Conservation (phyloP, 768 basidiomycete species). For the Termitomyces sp. region DNA sequence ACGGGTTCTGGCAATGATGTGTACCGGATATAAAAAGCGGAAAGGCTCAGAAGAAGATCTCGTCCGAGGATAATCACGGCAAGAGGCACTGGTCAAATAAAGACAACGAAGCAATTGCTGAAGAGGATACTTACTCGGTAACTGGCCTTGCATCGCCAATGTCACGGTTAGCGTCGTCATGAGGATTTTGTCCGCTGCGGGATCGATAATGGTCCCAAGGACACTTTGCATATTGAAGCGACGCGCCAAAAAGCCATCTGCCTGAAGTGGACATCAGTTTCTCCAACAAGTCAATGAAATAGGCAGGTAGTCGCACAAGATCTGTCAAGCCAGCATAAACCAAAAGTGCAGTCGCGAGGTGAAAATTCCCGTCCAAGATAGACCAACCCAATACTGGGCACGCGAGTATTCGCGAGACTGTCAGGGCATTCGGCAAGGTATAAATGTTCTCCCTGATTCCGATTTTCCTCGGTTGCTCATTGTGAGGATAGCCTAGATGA, state of each 20-base stretch:
- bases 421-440: conserved; percentile 89
- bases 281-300: conserved; percentile 7
- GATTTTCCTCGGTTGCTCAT: conserved; percentile 20
- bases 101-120: background rate
- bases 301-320: conserved; percentile 49
- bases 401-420: conserved; percentile 78
- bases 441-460: conserved; percentile 81
- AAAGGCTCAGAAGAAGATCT: conserved; percentile 78
- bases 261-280: conserved; percentile 34
- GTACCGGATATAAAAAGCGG: conserved; percentile 92
- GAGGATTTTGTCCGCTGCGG: conserved; percentile 92
- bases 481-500: conserved; percentile 9
- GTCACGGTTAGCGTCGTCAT: conserved; percentile 93
- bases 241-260: conserved; percentile 88
- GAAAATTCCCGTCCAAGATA: conserved; percentile 75
- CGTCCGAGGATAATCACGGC: conserved; percentile 85
- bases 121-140: conserved; percentile 61
- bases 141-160: conserved; percentile 72
- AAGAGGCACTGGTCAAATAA: conserved; percentile 57
- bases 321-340: conserved; percentile 93
- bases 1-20: conserved; percentile 85
- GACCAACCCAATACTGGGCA: conserved; percentile 93
- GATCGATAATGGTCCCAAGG: conserved; percentile 94
- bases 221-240: conserved; percentile 83
- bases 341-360: conserved; percentile 75